phyloP scores from a whole-genome alignment of 495 filamentous ascomycete species.

The Cenococcum geophilum region DNA sequence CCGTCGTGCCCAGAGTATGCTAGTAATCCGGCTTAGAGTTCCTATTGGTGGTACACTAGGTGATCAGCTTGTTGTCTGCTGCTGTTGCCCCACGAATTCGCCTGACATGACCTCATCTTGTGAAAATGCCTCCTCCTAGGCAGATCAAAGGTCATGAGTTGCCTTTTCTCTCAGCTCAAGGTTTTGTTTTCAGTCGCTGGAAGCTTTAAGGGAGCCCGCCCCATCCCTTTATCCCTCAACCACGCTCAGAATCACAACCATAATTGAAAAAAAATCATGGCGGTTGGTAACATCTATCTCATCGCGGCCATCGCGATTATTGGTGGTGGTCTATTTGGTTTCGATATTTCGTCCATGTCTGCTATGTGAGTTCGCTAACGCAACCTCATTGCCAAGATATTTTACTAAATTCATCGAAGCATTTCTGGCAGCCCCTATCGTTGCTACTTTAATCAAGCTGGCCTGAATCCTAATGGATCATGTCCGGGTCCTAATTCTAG shows the following conservation, averaged over 20 bases:
- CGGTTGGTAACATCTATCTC: constrained; percentile 60
- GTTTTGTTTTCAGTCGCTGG: too few relatives aligned
- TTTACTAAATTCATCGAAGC: not conserved
- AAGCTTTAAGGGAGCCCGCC: too few relatives aligned
- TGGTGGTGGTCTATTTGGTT: constrained; percentile 73
- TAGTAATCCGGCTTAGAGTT: too few relatives aligned
- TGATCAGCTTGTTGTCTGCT: too few relatives aligned
- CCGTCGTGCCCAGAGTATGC: too few relatives aligned
- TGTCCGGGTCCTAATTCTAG: constrained; percentile 31
- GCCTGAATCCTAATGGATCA: constrained; percentile 5
- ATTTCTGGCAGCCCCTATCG: constrained; percentile 19
- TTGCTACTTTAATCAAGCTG: constrained; percentile 35
- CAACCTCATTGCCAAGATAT: not conserved
- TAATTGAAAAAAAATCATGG: not conserved
- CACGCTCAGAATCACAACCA: not conserved
- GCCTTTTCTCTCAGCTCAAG: too few relatives aligned
- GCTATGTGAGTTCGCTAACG: constrained; percentile 46
- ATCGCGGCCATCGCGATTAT: constrained; percentile 67
- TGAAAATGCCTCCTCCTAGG: too few relatives aligned
- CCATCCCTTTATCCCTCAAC: not conserved
- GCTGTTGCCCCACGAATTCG: too few relatives aligned
- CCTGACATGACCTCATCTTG: too few relatives aligned
- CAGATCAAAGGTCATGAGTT: too few relatives aligned
- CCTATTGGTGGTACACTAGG: too few relatives aligned
- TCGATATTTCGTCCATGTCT: constrained; percentile 75